phyloP scores from a whole-genome alignment of 345 rosid species.

The Citrus trifoliata region DNA sequence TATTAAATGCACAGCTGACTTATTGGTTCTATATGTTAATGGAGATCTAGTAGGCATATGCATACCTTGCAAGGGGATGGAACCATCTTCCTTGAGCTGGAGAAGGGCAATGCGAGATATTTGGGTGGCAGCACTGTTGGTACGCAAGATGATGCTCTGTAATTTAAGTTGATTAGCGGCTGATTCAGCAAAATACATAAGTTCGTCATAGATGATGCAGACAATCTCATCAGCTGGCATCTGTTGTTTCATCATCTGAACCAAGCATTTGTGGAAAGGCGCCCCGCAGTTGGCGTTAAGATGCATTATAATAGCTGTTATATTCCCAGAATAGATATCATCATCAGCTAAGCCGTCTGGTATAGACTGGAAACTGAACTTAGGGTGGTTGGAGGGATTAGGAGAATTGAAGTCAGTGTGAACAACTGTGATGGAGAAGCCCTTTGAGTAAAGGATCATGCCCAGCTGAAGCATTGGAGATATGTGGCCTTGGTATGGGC shows the following conservation, averaged over 20 bases:
- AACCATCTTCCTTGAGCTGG: slow-evolving; percentile 19
- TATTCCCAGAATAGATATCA: slow-evolving; percentile 9
- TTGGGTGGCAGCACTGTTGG: slow-evolving; percentile 24
- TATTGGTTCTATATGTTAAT: not conserved
- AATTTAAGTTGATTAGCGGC: slow-evolving; percentile 37
- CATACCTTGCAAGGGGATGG: slow-evolving; percentile 34
- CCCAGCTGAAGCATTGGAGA: slow-evolving; percentile 75
- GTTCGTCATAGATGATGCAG: slow-evolving; percentile 49
- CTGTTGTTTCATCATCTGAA: slow-evolving; percentile 7
- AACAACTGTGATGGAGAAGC: slow-evolving; percentile 55
- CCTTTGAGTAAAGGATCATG: slow-evolving; percentile 46
- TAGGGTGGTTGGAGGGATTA: slow-evolving; percentile 30
- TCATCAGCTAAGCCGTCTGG: slow-evolving; percentile 29
- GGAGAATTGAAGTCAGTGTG: slow-evolving; percentile 45
- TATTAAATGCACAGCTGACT: not conserved
- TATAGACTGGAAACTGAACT: slow-evolving; percentile 22
- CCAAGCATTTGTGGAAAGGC: slow-evolving; percentile 28
- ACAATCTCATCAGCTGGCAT: slow-evolving; percentile 9
- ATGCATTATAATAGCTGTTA: slow-evolving; percentile 7
- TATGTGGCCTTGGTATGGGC: slow-evolving; percentile 67
- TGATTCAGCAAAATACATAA: slow-evolving; percentile 35
- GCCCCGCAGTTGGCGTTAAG: slow-evolving; percentile 37
- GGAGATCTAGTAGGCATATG: not conserved
- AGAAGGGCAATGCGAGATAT: not conserved
- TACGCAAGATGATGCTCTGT: slow-evolving; percentile 36